Conservation (phyloP, 352 stramenopile genomes). For the Pythium utonaiense region DNA sequence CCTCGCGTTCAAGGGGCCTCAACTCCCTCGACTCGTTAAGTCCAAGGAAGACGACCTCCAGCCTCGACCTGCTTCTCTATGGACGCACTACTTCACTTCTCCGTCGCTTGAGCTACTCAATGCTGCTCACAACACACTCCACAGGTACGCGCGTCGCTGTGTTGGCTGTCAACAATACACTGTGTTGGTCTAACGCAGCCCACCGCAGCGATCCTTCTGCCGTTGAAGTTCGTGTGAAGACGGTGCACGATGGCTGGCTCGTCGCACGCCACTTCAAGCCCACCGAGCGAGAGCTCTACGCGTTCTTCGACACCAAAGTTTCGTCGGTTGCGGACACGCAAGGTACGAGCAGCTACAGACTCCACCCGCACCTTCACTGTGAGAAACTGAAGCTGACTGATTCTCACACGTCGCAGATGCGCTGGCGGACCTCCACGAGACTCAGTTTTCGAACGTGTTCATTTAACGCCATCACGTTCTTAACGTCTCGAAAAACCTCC, state of each 20-base stretch:
- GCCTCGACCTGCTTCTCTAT: conserved; percentile 37
- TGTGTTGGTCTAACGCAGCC: too few species aligned
- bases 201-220: conserved; percentile 27
- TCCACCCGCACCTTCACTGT: too few species aligned
- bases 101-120: conserved; percentile 38
- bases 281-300: conserved; percentile 50
- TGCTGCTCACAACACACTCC: conserved; percentile 37
- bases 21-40: conserved; percentile 52
- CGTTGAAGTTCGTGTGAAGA: conserved; percentile 54
- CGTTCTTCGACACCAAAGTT: conserved; percentile 60
- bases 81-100: conserved; percentile 44
- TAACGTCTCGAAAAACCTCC: conserved; percentile 9
- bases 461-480: not conserved
- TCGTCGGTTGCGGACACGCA: conserved; percentile 51
- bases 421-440: conserved; percentile 35
- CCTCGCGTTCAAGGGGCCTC: conserved; percentile 40
- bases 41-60: conserved; percentile 47
- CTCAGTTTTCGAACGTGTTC: conserved; percentile 57
- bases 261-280: conserved; percentile 44
- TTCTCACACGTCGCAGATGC: conserved; percentile 35
- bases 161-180: not conserved
- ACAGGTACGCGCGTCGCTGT: conserved; percentile 20
- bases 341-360: conserved; percentile 28
- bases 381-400: not conserved
- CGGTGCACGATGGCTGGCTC: conserved; percentile 52